These are phyloP conservation scores for Benincasa hispida DNA, from an alignment of 306 rosid genomes.

Conservation along the genomic window DNA sequence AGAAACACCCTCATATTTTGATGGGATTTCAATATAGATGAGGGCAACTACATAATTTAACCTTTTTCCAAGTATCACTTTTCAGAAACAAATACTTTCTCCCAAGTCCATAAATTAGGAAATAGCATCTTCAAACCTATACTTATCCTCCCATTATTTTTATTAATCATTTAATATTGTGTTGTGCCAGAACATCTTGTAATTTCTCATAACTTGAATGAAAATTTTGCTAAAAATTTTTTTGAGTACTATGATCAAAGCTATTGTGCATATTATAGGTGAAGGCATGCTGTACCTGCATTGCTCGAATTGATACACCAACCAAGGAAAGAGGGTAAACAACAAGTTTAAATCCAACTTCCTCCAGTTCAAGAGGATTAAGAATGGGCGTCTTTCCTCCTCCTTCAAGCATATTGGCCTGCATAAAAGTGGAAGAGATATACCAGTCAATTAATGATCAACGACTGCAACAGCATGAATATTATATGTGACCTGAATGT, in stretches of 20 bases:
- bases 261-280: background rate
- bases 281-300: slow-evolving; percentile 47
- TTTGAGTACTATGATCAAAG: background rate
- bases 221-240: background rate
- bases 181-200: background rate
- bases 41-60: background rate
- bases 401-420: slow-evolving; percentile 99
- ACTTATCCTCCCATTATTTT: background rate
- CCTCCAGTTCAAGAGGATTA: slow-evolving; percentile 67
- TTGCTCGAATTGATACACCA: slow-evolving; percentile 81
- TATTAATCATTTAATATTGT: background rate
- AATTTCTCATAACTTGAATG: background rate
- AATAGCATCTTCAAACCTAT: background rate
- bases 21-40: background rate
- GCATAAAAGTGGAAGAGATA: background rate
- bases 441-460: background rate
- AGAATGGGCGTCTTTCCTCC: slow-evolving; percentile 89
- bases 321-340: slow-evolving; percentile 82
- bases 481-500: background rate
- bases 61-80: background rate
- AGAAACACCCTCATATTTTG: background rate
- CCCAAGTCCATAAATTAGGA: background rate
- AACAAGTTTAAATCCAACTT: slow-evolving; percentile 67
- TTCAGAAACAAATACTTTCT: background rate
- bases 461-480: background rate